Percentiles rank a stretch among this genome's conserved stretches.
Conservation (phyloP, 495 filamentous ascomycete species). For the Venustampulla echinocandica region DNA sequence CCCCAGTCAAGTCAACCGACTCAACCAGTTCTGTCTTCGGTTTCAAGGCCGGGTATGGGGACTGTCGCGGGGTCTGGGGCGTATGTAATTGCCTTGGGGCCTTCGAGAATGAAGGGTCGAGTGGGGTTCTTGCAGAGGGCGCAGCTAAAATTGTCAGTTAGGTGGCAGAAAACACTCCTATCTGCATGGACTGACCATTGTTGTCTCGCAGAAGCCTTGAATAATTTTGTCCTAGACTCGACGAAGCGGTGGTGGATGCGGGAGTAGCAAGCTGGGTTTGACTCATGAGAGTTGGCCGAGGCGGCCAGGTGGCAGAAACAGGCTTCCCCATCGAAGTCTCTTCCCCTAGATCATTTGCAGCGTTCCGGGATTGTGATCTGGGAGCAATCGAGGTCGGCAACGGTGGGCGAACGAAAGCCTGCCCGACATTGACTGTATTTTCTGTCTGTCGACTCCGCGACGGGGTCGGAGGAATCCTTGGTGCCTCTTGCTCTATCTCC, state of each 20-base stretch:
- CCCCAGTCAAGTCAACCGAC: constrained; percentile 64
- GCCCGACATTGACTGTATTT: constrained; percentile 9
- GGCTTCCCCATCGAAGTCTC: constrained; percentile 52
- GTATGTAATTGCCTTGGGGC: constrained; percentile 6
- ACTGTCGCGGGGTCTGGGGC: constrained; percentile 21
- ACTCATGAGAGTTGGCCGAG: constrained; percentile 10
- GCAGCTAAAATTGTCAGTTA: constrained; percentile 12
- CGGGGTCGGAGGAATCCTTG: neutral
- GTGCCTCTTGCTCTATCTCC: constrained; percentile 6
- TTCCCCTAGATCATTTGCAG: constrained; percentile 3
- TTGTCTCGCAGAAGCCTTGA: constrained; percentile 16
- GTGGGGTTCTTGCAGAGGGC: constrained; percentile 7
- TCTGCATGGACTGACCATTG: constrained; percentile 10
- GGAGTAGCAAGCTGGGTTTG: constrained; percentile 23
- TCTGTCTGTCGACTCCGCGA: constrained; percentile 7
- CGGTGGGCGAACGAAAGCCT: constrained; percentile 20
- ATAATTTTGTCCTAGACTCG: constrained; percentile 35
- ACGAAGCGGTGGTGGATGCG: constrained; percentile 36
- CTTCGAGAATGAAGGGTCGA: constrained; percentile 2
- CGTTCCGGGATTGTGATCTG: constrained; percentile 5
- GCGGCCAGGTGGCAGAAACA: constrained; percentile 36
- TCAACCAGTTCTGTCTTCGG: constrained; percentile 36
- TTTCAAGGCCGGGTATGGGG: constrained; percentile 15
- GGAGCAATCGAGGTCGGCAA: constrained; percentile 10
- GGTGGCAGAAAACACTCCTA: neutral